Conservation (phyloP, 306 rosid species). For the Ormosia semicastrata region DNA sequence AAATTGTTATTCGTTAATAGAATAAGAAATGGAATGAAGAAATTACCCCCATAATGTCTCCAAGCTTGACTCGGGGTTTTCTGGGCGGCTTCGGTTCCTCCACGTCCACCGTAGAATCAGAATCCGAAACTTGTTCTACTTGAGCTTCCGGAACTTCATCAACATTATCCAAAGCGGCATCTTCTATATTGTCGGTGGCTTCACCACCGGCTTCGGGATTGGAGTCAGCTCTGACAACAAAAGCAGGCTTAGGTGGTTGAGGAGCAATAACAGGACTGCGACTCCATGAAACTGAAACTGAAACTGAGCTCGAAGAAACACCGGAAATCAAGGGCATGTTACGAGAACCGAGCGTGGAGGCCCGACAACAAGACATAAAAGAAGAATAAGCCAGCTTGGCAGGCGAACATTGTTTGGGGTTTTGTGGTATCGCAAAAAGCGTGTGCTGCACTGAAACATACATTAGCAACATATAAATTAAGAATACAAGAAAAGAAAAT, state of each 20-base stretch:
- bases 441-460: conserved; percentile 42
- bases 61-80: conserved; percentile 82
- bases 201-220: conserved; percentile 29
- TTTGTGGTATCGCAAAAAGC: conserved; percentile 43
- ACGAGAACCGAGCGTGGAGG: conserved; percentile 24
- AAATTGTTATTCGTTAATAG: too few species aligned
- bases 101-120: conserved; percentile 27
- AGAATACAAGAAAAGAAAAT: too few species aligned
- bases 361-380: conserved; percentile 29
- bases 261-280: conserved; percentile 40
- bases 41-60: conserved; percentile 96
- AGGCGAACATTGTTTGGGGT: conserved; percentile 39
- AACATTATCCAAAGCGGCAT: conserved; percentile 6
- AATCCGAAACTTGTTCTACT: conserved; percentile 27
- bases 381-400: conserved; percentile 43
- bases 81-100: conserved; percentile 52
- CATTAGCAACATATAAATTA: too few species aligned
- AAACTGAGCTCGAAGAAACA: conserved; percentile 29
- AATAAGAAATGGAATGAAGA: neutral
- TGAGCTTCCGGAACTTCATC: conserved; percentile 44
- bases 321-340: conserved; percentile 34
- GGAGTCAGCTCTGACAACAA: conserved; percentile 62
- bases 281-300: conserved; percentile 39
- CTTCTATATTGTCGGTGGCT: conserved; percentile 25
- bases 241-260: conserved; percentile 28